A percentile compares a stretch with the other conserved stretches of the same genome.
phyloP scores from a whole-genome alignment of 768 basidiomycete genomes.

The Tylopilus sp. region DNA sequence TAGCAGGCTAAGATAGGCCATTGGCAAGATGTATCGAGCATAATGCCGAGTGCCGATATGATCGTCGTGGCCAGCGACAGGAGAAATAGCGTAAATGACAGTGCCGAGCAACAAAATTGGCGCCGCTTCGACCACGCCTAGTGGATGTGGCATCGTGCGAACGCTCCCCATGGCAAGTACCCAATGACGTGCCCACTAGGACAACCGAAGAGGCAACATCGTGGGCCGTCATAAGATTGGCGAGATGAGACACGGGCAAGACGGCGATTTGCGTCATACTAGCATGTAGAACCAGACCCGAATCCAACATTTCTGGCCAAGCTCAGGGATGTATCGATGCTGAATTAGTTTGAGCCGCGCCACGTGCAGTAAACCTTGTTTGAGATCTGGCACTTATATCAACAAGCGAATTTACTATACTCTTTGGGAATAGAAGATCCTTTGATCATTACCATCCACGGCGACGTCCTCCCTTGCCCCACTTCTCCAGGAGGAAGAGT shows the following conservation, averaged over 20 bases:
- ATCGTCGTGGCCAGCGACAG: conserved; percentile 2
- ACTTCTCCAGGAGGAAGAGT: conserved; percentile 82
- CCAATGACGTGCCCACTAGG: not conserved
- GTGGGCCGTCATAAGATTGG: not conserved
- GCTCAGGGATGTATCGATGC: not conserved
- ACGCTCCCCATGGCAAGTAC: too few relatives aligned
- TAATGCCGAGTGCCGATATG: conserved; percentile 4
- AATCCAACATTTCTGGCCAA: not conserved
- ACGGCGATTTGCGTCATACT: not conserved
- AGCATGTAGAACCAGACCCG: not conserved
- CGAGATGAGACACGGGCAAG: not conserved
- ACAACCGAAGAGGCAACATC: conserved; percentile 3
- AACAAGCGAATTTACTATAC: conserved; percentile 7
- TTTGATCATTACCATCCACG: conserved; percentile 49
- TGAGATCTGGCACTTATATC: conserved; percentile 4
- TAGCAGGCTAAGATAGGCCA: not conserved
- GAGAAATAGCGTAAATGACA: not conserved
- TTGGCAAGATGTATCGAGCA: not conserved
- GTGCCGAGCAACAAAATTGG: not conserved
- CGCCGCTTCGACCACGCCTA: not conserved
- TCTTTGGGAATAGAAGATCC: not conserved
- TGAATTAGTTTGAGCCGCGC: not conserved
- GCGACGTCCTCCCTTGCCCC: conserved; percentile 78
- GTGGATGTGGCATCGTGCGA: not conserved
- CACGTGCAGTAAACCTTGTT: not conserved